Evolutionary conservation across 1,284 basidiomycete genomes (phyloP), one percentile per base, ranked within the genome.

Genomic region (Boletus sp.): DNA sequence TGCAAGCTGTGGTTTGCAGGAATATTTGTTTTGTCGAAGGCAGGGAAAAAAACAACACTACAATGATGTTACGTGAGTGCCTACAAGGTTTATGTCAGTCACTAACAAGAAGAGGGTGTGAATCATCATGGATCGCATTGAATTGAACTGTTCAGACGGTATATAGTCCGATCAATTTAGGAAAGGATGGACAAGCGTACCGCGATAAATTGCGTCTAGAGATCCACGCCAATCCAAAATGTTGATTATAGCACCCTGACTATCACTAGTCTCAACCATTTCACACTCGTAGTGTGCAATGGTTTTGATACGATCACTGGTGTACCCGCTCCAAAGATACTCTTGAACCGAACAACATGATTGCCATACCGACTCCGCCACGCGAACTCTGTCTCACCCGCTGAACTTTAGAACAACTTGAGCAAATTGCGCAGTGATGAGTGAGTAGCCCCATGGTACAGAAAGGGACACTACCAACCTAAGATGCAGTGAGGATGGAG

Each of bases 151-250:
- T 59, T 46, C 44, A 52, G 14, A 38, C 19, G 21, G 35, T 53
- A 48, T 30, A 33, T 23, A 43, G 35, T 21, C 23, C n/a, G n/a
- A 23, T 23, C 43, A n/a, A 27, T 8, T 6, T 27, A 30, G 33
- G 74, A 62, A 30, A 37, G 72, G 59, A 30, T 28, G 40, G 35
- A 27, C 4, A 6, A 28, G 0, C 54, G 14, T 57, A 80, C 80
- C 77, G 65, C 76, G 74, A 17, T 79, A 80, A 28, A 81, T 77
- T 19, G 77, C 75, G 68, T 81, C 81, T 35, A 82, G 61, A 10
- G 78, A 72, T 4, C 75, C 77, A 11, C 75, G 72, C 50, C 78
- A 80, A 9, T 62, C 37, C n/a, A 74, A 65, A 21, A 81, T 62
- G 62, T 87, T 75, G 16, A 83, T 60, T 25, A 79, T 70, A 21